Conservation (phyloP, 164 flowering plant species). For the Sedum album region DNA sequence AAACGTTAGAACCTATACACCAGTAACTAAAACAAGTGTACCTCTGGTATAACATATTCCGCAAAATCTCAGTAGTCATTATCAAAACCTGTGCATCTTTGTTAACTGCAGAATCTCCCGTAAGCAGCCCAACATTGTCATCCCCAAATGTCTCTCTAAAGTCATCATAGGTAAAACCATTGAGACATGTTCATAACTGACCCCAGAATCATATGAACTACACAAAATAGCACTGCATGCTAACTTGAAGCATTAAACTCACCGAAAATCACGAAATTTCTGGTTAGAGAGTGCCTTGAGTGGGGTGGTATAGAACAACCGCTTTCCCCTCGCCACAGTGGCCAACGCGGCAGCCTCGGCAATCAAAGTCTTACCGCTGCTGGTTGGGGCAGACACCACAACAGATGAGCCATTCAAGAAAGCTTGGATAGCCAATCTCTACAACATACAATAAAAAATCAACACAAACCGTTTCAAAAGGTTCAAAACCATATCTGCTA, state of each 20-base stretch:
- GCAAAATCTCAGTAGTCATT: constrained; percentile 93
- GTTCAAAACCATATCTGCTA: not conserved
- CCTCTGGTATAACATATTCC: constrained; percentile 96
- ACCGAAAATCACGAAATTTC: constrained; percentile 90
- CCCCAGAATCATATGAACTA: not conserved
- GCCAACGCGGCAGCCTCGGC: constrained; percentile 96
- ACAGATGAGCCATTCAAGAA: constrained; percentile 85
- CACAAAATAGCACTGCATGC: not conserved
- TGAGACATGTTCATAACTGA: not conserved
- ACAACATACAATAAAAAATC: constrained; percentile 6
- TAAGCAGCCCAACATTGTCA: constrained; percentile 80
- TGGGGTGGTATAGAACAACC: constrained; percentile 87
- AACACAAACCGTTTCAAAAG: not conserved
- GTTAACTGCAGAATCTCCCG: constrained; percentile 88
- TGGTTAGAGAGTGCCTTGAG: constrained; percentile 95
- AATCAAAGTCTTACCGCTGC: constrained; percentile 93
- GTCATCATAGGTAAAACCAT: not conserved
- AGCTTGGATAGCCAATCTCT: constrained; percentile 82
- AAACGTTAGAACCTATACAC: not conserved
- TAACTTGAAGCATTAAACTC: not conserved
- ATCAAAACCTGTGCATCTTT: constrained; percentile 81
- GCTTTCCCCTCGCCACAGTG: constrained; percentile 64
- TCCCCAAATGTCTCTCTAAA: constrained; percentile 87
- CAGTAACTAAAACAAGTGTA: constrained; percentile 11
- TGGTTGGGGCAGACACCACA: constrained; percentile 96